Base-by-base conservation (phyloP, 495 filamentous ascomycete species). In the Penicillium riverlandense region DNA sequence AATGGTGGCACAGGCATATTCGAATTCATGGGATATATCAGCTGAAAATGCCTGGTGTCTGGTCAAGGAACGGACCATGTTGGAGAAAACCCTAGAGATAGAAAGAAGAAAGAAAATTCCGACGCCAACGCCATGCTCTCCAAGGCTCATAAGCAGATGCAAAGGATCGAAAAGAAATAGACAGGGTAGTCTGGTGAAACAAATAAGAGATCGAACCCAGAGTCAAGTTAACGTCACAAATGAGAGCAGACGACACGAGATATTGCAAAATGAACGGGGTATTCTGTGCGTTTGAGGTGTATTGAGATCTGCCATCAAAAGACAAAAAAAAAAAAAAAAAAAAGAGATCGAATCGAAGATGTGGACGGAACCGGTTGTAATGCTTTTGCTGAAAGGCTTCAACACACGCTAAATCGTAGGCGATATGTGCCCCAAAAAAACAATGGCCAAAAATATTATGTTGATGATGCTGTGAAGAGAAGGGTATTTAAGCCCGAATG, bases 401-500 rank as follows among this genome's bases (percentile, higher is more conserved):
- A 47, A 41, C 36, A 48, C 52, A 57, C 51, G 57, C 54, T 59
- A 52, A 52, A 54, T 59, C 43, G 54, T 22, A 22, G 22, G 22
- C 22, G 22, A 22, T 2, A 22, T 22, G 22, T 22, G 22, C 22
- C 22, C 6, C 22, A 22, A 22, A 22, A 22, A 16, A 22, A 22
- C 4, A 4, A 22, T 22, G 22, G 4, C 2, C 22, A 22, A 22
- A 22, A 22, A 22, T 2, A 22, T 22, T 2, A 22, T 22, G 22
- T 22, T 22, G 22, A 4, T 22, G 22, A 22, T 6, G 2, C 0
- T 22, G 22, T 2, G 22, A 46, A 33, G n/a, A 28, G 15, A 13
- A 15, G 12, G 14, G 35, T 6, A 12, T 40, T 35, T 54, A 61
- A 28, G 55, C 52, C 35, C 57, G 48, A 14, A 62, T 57, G 7